These are phyloP conservation scores for Coprinopsis sp. DNA, from an alignment of 768 basidiomycete genomes.

Conservation along the genomic window DNA sequence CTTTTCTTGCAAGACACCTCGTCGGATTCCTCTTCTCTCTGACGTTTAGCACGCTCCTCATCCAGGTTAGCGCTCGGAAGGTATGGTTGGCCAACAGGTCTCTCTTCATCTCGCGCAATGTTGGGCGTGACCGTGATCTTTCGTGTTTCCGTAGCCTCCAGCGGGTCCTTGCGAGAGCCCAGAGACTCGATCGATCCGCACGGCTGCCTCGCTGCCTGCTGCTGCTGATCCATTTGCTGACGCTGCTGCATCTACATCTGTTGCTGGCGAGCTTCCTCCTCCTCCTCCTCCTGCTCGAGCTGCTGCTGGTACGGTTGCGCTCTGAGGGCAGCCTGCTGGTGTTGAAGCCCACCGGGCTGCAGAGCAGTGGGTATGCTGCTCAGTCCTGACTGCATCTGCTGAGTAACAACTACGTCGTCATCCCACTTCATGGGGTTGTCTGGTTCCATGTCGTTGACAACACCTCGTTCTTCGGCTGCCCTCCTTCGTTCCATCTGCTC, in stretches of 20 bases:
- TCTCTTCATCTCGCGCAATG: conserved; percentile 55
- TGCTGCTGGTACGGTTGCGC: conserved; percentile 24
- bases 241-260: conserved; percentile 26
- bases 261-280: conserved; percentile 25
- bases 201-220: conserved; percentile 38
- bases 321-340: conserved; percentile 25
- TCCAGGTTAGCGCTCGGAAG: conserved; percentile 28
- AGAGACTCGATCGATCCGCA: conserved; percentile 45
- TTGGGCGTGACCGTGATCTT: conserved; percentile 76
- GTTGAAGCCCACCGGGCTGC: conserved; percentile 30
- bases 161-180: conserved; percentile 44
- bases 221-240: too few species aligned
- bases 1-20: conserved; percentile 41
- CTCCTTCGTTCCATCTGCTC: conserved; percentile 39
- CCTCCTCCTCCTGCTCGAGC: conserved; percentile 25
- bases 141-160: conserved; percentile 66
- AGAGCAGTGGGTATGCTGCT: conserved; percentile 29
- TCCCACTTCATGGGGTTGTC: conserved; percentile 92
- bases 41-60: conserved; percentile 41
- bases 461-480: conserved; percentile 23
- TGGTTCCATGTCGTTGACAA: conserved; percentile 46
- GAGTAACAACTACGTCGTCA: conserved; percentile 50
- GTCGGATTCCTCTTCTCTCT: conserved; percentile 39
- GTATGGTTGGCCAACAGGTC: conserved; percentile 22
- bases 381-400: conserved; percentile 22